These are phyloP conservation scores for Tulasnella sp. DNA, from an alignment of 768 basidiomycete species.

Conservation along the genomic window DNA sequence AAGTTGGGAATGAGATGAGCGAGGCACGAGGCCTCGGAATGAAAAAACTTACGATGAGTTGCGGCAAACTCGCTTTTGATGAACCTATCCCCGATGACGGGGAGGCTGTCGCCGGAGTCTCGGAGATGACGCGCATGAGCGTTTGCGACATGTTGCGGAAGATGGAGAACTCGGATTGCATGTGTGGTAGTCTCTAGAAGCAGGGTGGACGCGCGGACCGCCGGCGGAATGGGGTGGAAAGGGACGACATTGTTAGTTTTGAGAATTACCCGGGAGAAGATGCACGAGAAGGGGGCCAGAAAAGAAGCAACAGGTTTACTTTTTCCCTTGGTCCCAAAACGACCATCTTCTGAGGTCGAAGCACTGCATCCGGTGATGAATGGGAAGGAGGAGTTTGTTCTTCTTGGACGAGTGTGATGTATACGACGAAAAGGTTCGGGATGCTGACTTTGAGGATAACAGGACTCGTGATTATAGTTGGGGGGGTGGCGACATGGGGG, in stretches of 20 bases:
- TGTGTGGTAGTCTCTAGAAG: background rate
- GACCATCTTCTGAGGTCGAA: slow-evolving; percentile 2
- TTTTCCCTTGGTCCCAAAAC: slow-evolving; percentile 7
- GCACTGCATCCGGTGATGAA: background rate
- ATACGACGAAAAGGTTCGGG: background rate
- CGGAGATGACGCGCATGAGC: background rate
- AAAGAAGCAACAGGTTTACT: background rate
- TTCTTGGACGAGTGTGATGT: background rate
- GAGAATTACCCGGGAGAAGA: background rate
- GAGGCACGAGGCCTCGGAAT: background rate
- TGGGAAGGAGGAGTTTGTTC: too few relatives aligned
- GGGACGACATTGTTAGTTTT: background rate
- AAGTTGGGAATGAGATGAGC: background rate
- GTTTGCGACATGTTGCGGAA: background rate
- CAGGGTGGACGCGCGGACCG: background rate
- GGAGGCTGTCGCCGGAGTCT: background rate
- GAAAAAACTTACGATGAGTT: background rate
- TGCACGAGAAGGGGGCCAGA: background rate
- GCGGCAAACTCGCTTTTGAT: background rate
- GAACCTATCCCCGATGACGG: background rate
- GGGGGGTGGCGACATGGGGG: background rate
- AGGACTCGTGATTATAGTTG: background rate
- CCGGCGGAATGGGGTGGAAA: background rate
- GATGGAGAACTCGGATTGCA: slow-evolving; percentile 6
- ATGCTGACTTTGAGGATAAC: background rate